Conservation (phyloP, 2,329 filamentous ascomycete genomes). For the Apiospora marii region DNA sequence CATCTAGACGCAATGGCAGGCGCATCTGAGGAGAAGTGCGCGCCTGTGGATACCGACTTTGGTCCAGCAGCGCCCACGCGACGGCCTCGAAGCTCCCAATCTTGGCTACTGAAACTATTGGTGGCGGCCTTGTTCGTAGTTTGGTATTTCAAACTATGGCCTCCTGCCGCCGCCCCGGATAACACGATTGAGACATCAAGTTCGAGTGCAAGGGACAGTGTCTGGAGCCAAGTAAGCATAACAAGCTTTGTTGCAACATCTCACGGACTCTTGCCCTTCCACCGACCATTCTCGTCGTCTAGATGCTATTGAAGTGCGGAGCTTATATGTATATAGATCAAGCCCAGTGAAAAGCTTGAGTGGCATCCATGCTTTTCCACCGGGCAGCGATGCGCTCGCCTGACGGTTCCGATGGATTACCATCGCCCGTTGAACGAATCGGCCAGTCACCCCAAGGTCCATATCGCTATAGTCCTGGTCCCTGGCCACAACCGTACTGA, state of each 20-base stretch:
- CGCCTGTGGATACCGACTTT: not conserved
- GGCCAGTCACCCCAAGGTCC: constrained; percentile 44
- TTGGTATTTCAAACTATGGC: constrained; percentile 1
- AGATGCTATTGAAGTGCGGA: constrained; percentile 10
- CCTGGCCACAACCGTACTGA: constrained; percentile 42
- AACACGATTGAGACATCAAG: not conserved
- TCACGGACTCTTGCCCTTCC: not conserved
- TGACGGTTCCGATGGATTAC: constrained; percentile 58
- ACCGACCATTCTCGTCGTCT: not conserved
- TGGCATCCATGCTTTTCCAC: constrained; percentile 51
- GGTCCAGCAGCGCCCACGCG: not conserved
- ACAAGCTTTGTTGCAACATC: not conserved
- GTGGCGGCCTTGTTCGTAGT: not conserved
- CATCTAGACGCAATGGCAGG: not conserved
- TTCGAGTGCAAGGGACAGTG: not conserved
- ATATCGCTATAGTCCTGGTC: constrained; percentile 47
- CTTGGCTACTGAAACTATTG: not conserved
- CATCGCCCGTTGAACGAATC: constrained; percentile 48
- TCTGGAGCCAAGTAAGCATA: constrained; percentile 23
- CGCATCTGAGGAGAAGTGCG: not conserved
- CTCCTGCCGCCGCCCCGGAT: not conserved
- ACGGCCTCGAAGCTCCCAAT: not conserved
- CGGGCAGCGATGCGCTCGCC: constrained; percentile 47
- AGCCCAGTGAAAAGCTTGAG: constrained; percentile 51
- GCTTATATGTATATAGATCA: constrained; percentile 45